phyloP scores from a whole-genome alignment of 352 stramenopile species.

The Saprolegnia diclina region DNA sequence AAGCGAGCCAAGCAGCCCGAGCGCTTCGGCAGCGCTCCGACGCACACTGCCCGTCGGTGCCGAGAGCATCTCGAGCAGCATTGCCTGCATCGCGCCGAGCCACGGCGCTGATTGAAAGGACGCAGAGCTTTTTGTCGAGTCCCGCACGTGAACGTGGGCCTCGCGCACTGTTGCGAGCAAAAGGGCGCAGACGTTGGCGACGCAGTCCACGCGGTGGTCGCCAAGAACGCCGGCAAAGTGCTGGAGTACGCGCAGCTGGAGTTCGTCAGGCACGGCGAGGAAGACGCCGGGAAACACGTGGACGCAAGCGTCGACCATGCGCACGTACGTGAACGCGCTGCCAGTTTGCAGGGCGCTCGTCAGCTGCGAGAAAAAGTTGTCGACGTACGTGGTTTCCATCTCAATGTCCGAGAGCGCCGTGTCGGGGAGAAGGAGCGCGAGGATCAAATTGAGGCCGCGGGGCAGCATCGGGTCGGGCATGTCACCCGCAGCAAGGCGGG shows the following conservation, averaged over 20 bases:
- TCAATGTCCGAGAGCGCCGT: slow-evolving; percentile 77
- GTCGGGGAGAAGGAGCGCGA: slow-evolving; percentile 59
- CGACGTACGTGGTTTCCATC: slow-evolving; percentile 76
- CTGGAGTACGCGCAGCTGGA: slow-evolving; percentile 76
- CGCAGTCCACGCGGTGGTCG: slow-evolving; percentile 53
- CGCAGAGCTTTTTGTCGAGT: slow-evolving; percentile 27
- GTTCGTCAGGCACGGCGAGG: slow-evolving; percentile 70
- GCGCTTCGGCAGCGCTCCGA: slow-evolving; percentile 60
- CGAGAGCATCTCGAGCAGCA: slow-evolving; percentile 73
- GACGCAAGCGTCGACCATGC: slow-evolving; percentile 72
- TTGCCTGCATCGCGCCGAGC: slow-evolving; percentile 69
- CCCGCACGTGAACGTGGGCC: slow-evolving; percentile 33
- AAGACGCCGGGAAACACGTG: slow-evolving; percentile 72
- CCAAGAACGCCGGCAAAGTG: slow-evolving; percentile 63
- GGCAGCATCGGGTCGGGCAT: slow-evolving; percentile 59
- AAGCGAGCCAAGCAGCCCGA: slow-evolving; percentile 56
- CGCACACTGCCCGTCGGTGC: slow-evolving; percentile 59
- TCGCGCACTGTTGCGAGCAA: slow-evolving; percentile 62
- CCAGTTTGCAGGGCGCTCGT: slow-evolving; percentile 37
- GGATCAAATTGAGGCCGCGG: slow-evolving; percentile 68
- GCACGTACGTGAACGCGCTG: slow-evolving; percentile 76
- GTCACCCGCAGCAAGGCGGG: slow-evolving; percentile 56
- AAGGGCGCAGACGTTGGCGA: slow-evolving; percentile 74
- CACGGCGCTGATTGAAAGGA: slow-evolving; percentile 33
- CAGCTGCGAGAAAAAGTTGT: slow-evolving; percentile 40